Conservation (phyloP, 306 rosid genomes). For the Vachellia pachyceras region DNA sequence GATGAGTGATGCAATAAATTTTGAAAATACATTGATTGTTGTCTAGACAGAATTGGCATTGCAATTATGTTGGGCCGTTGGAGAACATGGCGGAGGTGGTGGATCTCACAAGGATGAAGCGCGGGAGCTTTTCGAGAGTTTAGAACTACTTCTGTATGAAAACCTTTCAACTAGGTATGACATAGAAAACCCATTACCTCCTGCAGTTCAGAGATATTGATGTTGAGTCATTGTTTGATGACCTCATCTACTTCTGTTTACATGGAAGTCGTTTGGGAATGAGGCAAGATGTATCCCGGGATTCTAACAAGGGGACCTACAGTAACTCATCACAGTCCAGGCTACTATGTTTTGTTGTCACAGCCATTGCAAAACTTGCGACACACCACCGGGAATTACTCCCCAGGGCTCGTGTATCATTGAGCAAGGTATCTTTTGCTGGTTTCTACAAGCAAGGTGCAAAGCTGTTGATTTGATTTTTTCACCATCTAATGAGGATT, state of each 20-base stretch:
- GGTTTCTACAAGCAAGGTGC: constrained; percentile 17
- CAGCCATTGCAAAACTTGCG: constrained; percentile 97
- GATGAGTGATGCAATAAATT: constrained; percentile 25
- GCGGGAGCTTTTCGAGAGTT: constrained; percentile 96
- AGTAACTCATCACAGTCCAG: constrained; percentile 84
- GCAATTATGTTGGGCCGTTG: constrained; percentile 97
- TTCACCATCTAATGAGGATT: constrained; percentile 27
- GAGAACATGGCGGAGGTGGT: constrained; percentile 99
- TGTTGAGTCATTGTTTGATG: constrained; percentile 34
- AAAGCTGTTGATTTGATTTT: constrained; percentile 9
- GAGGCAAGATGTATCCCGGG: constrained; percentile 62
- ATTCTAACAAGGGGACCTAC: constrained; percentile 58
- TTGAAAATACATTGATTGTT: constrained; percentile 42
- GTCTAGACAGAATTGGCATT: constrained; percentile 87
- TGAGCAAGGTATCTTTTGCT: constrained; percentile 76
- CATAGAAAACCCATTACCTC: constrained; percentile 18
- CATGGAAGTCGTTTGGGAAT: constrained; percentile 79
- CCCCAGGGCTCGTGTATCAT: constrained; percentile 90
- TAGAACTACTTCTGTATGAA: constrained; percentile 92
- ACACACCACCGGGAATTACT: constrained; percentile 84
- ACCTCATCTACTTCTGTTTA: constrained; percentile 29
- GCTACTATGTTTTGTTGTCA: constrained; percentile 91
- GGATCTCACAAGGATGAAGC: constrained; percentile 91
- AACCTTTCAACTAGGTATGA: constrained; percentile 89
- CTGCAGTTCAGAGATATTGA: constrained; percentile 28